Percentiles rank a stretch among this genome's conserved stretches.
Conservation (phyloP, 1,284 basidiomycete species). For the Hemileia vastatrix region DNA sequence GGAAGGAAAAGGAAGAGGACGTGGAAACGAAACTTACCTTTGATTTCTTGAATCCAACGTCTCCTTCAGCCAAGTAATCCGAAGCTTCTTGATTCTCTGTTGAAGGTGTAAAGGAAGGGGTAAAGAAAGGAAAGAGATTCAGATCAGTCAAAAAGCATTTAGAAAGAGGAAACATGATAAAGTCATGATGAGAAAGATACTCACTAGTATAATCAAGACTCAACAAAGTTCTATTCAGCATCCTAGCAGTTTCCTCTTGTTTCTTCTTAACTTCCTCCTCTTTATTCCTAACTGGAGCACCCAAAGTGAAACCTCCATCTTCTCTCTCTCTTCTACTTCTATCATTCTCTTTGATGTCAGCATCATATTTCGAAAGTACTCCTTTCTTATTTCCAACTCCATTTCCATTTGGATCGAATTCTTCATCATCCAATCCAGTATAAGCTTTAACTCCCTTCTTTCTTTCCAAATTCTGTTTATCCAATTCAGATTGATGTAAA, state of each 20-base stretch:
- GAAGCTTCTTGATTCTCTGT: slow-evolving; percentile 72
- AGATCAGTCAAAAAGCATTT: too few species aligned
- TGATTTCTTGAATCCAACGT: slow-evolving; percentile 84
- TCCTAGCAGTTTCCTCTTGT: slow-evolving; percentile 54
- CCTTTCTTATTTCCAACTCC: slow-evolving; percentile 68
- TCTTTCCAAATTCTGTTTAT: slow-evolving; percentile 65
- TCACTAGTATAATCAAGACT: slow-evolving; percentile 82
- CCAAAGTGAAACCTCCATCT: slow-evolving; percentile 32
- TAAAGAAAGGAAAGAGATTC: slow-evolving; percentile 17
- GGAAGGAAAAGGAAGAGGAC: too few species aligned
- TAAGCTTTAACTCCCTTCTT: slow-evolving; percentile 85
- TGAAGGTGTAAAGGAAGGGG: background rate
- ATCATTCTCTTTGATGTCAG: slow-evolving; percentile 60
- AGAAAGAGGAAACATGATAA: too few species aligned
- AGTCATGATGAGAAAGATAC: too few species aligned
- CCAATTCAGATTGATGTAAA: slow-evolving; percentile 50
- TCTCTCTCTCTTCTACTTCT: slow-evolving; percentile 6
- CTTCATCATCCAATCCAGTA: slow-evolving; percentile 92
- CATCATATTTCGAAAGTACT: slow-evolving; percentile 89
- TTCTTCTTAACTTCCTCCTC: slow-evolving; percentile 49
- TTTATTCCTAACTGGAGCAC: slow-evolving; percentile 37
- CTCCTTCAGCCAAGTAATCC: slow-evolving; percentile 84
- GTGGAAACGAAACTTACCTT: slow-evolving; percentile 53
- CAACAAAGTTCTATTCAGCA: slow-evolving; percentile 70
- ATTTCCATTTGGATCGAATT: slow-evolving; percentile 62